Base-by-base conservation (phyloP, 2,329 filamentous ascomycete genomes). In the Tolypocladium ophioglossoides region DNA sequence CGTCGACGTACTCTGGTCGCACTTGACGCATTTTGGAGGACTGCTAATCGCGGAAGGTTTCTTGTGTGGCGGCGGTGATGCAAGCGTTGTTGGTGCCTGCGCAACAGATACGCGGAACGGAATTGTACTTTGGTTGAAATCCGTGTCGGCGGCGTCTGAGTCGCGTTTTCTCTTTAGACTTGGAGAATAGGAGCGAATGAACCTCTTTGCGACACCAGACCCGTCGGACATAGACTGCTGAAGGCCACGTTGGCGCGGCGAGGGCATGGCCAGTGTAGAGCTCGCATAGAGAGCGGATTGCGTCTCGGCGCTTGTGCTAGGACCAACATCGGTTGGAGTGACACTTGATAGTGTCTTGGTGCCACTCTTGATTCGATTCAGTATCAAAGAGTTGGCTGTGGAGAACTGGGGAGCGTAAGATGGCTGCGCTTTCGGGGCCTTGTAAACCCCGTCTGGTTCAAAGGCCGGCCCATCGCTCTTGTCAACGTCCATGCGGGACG, bases 81-180 rank as follows among this genome's bases (percentile, higher is more conserved):
- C 47, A 12, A 46, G 53, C 35, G 30, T 32, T 18, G 49, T 44
- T 30, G 54, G 11, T 2, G 16, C 12, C 35, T 18, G n/a, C 20
- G 30, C 16, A n/a, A 39, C 34, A 4, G 59, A 54, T 48, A 61
- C 55, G 1, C 64, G 62, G 37, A 69, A 67, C 0, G 61, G 51
- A 20, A 71, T 62, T 6, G 70, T 70, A 57, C 57, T 63, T 53
- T 67, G 66, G 3, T 59, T 60, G 44, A 71, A 70, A 47, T 72
- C 67, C 4, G 64, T 56, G 2, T 49, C 54, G 16, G 56, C 56
- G 2, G 30, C 52, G 18, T 54, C 50, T 2, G 56, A 27, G 14
- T 59, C 59, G 54, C 64, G 62, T 56, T 70, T 70, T 38, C 67
- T 60, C 57, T 71, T 70, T 16, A 59, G 40, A 4, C 58, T 55